phyloP scores from a whole-genome alignment of 371 early-diverging fungal genomes.

The Lichtheimia ornata region DNA sequence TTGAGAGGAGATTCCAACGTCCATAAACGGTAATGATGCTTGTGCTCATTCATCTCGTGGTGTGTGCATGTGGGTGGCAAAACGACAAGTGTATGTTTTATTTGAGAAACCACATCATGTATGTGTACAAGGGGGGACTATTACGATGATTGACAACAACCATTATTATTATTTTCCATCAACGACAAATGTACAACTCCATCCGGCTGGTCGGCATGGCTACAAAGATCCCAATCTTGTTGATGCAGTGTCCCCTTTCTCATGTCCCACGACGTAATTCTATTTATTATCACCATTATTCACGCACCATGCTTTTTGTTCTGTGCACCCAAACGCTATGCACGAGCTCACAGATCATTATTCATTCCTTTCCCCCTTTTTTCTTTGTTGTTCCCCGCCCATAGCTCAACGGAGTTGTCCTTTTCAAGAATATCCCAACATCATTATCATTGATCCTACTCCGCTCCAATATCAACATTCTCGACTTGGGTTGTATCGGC shows the following conservation, averaged over 20 bases:
- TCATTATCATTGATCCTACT: no score
- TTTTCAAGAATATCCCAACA: no score
- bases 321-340: not conserved
- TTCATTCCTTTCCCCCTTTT: no score
- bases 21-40: slow-evolving; percentile 22
- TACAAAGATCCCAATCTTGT: not conserved
- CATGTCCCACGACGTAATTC: slow-evolving; percentile 11
- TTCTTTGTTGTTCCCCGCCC: no score
- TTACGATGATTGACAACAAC: not conserved
- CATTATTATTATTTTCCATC: not conserved
- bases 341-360: no score
- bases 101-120: not conserved
- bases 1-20: not conserved
- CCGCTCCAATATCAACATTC: no score
- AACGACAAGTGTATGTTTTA: not conserved
- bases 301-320: no score
- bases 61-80: slow-evolving; percentile 24
- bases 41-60: slow-evolving; percentile 24
- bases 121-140: not conserved
- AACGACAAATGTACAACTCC: not conserved
- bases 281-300: not conserved
- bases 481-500: no score
- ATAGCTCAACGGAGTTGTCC: no score
- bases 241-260: slow-evolving; percentile 3
- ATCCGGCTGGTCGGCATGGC: not conserved